These are phyloP conservation scores for Pichia paraexigua DNA, from an alignment of 805 yeast genomes.

Conservation along the genomic window DNA sequence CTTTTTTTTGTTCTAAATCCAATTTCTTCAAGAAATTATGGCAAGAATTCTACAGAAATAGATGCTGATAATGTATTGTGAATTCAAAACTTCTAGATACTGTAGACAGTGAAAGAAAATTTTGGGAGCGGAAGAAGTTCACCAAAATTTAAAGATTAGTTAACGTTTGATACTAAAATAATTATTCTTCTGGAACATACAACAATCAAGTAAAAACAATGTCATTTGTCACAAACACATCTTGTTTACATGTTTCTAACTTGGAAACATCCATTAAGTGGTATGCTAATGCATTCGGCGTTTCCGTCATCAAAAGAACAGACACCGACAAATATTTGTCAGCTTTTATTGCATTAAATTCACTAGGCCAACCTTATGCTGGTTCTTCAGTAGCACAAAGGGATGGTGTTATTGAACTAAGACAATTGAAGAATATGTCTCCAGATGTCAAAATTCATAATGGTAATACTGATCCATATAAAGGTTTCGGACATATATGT, in stretches of 20 bases:
- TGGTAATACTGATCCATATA: conserved; percentile 77
- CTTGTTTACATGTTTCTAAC: conserved; percentile 76
- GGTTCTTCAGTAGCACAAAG: conserved; percentile 33
- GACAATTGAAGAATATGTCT: conserved; percentile 61
- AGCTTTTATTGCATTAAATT: conserved; percentile 58
- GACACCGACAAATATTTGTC: conserved; percentile 55
- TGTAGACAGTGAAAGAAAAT: no score
- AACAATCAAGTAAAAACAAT: conserved; percentile 16
- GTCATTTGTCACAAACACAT: conserved; percentile 49
- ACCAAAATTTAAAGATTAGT: no score
- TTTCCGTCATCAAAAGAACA: conserved; percentile 48
- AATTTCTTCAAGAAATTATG: no score
- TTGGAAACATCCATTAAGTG: conserved; percentile 66
- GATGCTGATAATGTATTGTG: no score
- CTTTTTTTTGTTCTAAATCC: no score
- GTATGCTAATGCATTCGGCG: conserved; percentile 68
- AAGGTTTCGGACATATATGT: conserved; percentile 95
- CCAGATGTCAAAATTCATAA: conserved; percentile 46
- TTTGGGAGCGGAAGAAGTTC: no score
- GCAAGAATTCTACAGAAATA: no score
- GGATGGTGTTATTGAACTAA: conserved; percentile 73
- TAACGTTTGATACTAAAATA: no score
- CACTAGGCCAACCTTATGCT: conserved; percentile 32
- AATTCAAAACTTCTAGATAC: no score
- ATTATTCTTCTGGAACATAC: not conserved